Base-by-base conservation (phyloP, 2,329 filamentous ascomycete genomes). In the Alternaria gaisen region DNA sequence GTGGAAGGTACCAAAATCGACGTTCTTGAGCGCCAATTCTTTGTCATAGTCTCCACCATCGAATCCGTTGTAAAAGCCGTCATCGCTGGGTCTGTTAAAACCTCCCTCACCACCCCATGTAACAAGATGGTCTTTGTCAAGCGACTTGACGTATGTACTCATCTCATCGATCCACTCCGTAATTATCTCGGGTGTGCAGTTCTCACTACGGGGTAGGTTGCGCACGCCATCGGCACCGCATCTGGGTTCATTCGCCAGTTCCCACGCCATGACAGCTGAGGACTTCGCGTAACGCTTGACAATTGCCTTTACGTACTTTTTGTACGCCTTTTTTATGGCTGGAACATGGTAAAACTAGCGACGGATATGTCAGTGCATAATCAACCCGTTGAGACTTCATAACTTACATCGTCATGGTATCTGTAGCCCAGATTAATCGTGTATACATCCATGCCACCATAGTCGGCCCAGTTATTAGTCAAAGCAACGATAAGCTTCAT, bases 381-480 rank as follows among this genome's bases (percentile, higher is more conserved):
- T 50, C 32, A 14, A 36, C 1, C 16, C 7, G 20, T 18, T 6
- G 4, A 38, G 20, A 16, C 22, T 28, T 26, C n/a, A 8, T 52
- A 18, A 41, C 50, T 41, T 41, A 52, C 50, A 85, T 85, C 83
- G 58, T 85, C 83, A 59, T 86, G 84, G 46, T 84, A 86, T 24
- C 76, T 74, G 1, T 83, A 82, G 0, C 84, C 84, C 0, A 85
- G 79, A 58, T 87, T 86, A n/a, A 83, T 79, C 0, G 85, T 87
- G 62, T 86, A 87, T 0, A 86, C 82, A 34, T 86, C 85, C 83
- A 86, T 86, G n/a, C 85, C 85, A 18, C 85, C 85, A 53, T 87
- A 87, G 56, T 87, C 84, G 6, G 84, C 84, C 85, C 85, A 87
- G 53, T 86, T 86, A 75, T 87, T 87, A 0, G 84, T 86, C 58